A percentile compares a stretch with the other conserved stretches of the same genome.
Evolutionary conservation across 176 grass and related monocot genomes (phyloP).

Genomic region (Oropetium thomaeum): DNA sequence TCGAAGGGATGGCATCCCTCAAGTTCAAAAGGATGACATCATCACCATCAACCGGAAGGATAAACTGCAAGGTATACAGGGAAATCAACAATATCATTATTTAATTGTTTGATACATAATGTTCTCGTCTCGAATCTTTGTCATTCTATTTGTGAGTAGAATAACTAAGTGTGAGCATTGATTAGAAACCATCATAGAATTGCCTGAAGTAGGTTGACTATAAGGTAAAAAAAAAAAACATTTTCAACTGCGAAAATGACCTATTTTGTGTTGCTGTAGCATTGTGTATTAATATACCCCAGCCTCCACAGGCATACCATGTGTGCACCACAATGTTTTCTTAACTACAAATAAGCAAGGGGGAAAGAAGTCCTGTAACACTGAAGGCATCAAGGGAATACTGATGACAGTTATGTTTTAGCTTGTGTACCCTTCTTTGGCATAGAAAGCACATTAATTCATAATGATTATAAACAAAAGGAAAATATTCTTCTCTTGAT

Average conservation of each 20-base stretch:
- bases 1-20: constrained; percentile 60
- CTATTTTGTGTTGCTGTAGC: neutral
- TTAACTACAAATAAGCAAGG: neutral
- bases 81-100: neutral
- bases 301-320: no score
- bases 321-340: neutral
- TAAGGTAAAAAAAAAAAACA: neutral
- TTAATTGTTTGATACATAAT: neutral
- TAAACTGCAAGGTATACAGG: constrained; percentile 85
- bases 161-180: constrained; percentile 1
- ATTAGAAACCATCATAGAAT: neutral
- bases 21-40: constrained; percentile 60
- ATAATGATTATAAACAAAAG: neutral
- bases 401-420: neutral
- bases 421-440: neutral
- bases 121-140: neutral
- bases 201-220: neutral
- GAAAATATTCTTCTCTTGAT: constrained; percentile 4
- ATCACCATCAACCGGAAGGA: constrained; percentile 56
- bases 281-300: neutral
- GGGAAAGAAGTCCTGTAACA: no score
- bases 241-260: neutral
- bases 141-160: no score
- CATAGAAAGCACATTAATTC: neutral
- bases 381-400: no score